Base-by-base conservation (phyloP, 108 stramenopile species). In the Skeletonema tropicum region DNA sequence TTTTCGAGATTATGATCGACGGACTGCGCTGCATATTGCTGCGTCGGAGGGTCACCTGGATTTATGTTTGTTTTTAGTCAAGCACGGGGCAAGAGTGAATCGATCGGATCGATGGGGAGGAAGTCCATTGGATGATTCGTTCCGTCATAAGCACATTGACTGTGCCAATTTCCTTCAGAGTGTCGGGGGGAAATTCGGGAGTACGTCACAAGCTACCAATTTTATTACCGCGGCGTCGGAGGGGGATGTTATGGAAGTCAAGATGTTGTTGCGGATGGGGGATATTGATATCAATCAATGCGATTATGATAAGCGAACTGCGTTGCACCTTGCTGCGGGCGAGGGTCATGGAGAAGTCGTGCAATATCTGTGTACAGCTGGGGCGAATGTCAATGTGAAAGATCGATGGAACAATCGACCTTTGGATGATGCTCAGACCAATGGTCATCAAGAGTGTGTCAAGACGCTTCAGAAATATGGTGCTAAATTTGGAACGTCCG, bases 1-100 rank as follows among this genome's bases (percentile, higher is more conserved):
- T 62, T 86, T 82, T 46, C 45, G 77, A 30, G 89, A 90, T 73
- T 90, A 88, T 49, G 89, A 90, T 67, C 80, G 77, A 17, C 36
- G 89, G 30, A 84, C 52, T 10, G 21, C 52, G 17, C 57, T 89
- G 72, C 90, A 91, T 70, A 42, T 91, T 12, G 88, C 90, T 13
- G 77, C 82, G 12, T 73, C 73, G 21, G 86, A 87, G 63, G 90
- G 90, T 6, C 86, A 87, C 65, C n/a, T 86, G 30, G 72, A 48
- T 42, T 74, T 91, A 1, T 74, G 85, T 23, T 23, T 73, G 23
- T 65, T 29, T 45, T 62, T 91, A 8, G 57, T 78, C 1, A 17
- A 79, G 4, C 15, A 49, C 5, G 84, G 90, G 4, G 87, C 87
- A 0, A 49, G 85, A 19, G 55, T 86, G 36, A 86, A 82, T 42